Conservation (phyloP, 495 filamentous ascomycete genomes). For the Hypoxylon cercidicola region DNA sequence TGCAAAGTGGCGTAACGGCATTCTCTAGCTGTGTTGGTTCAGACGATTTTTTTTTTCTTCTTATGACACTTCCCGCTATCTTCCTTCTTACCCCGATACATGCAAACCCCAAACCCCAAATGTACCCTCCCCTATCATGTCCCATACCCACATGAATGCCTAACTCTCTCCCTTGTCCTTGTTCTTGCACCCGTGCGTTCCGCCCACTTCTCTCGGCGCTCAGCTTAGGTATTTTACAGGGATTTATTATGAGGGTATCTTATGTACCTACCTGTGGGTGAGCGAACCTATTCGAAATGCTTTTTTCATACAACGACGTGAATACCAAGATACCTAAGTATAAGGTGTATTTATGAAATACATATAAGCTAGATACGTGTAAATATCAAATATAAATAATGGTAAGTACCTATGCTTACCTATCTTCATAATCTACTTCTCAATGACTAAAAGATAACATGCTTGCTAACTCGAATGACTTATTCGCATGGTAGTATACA, state of each 20-base stretch:
- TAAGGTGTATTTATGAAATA: too few species aligned
- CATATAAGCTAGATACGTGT: too few species aligned
- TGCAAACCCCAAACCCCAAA: conserved; percentile 9
- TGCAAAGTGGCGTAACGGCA: conserved; percentile 40
- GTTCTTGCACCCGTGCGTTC: conserved; percentile 22
- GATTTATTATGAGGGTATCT: neutral
- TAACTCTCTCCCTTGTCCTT: conserved; percentile 12
- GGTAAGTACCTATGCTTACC: too few species aligned
- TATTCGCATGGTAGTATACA: too few species aligned
- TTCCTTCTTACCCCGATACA: neutral
- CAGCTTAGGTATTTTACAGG: conserved; percentile 7
- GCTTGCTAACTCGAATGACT: too few species aligned
- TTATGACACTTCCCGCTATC: neutral
- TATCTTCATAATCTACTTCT: too few species aligned
- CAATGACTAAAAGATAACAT: too few species aligned
- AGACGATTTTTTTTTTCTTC: conserved; percentile 7
- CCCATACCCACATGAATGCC: conserved; percentile 13
- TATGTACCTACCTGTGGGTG: neutral
- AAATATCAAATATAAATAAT: too few species aligned
- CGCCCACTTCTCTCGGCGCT: conserved; percentile 19
- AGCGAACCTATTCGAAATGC: conserved; percentile 27
- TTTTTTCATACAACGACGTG: conserved; percentile 12
- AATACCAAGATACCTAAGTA: neutral
- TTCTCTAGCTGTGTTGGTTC: conserved; percentile 30
- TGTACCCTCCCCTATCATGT: conserved; percentile 3